phyloP scores from a whole-genome alignment of 169 alveolate species.

The Cystoisospora suis region DNA sequence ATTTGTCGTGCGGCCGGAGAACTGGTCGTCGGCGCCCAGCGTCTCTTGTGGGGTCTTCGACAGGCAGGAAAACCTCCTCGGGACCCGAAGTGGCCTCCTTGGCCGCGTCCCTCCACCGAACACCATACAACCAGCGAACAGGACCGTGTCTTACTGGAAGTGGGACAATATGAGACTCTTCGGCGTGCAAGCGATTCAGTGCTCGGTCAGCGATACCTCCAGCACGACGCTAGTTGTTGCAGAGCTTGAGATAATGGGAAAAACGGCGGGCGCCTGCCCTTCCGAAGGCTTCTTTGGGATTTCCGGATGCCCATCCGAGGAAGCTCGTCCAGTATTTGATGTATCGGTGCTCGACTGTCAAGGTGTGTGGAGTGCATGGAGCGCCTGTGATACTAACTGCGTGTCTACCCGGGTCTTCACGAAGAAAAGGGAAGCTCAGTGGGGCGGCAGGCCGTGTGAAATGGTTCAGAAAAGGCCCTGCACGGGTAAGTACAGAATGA shows the following conservation, averaged over 20 bases:
- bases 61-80: not conserved
- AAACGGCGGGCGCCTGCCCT: not conserved
- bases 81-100: not conserved
- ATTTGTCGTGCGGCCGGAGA: not conserved
- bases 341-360: slow-evolving; percentile 18
- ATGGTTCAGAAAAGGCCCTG: not conserved
- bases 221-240: not conserved
- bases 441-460: slow-evolving; percentile 37
- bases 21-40: not conserved
- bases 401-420: not conserved
- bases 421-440: not conserved
- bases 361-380: slow-evolving; percentile 31
- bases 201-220: not conserved
- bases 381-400: slow-evolving; percentile 19
- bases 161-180: not conserved
- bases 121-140: not conserved
- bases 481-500: not conserved
- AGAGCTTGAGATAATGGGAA: not conserved
- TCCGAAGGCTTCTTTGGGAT: slow-evolving; percentile 12
- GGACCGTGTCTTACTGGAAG: not conserved
- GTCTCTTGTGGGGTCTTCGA: slow-evolving; percentile 1
- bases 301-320: slow-evolving; percentile 8
- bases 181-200: slow-evolving; percentile 15
- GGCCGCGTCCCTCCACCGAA: not conserved
- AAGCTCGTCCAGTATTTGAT: not conserved